A percentile compares a stretch with the other conserved stretches of the same genome.
Evolutionary conservation across 129 eudicot genomes (phyloP).

Genomic region (Sambucus nigra): DNA sequence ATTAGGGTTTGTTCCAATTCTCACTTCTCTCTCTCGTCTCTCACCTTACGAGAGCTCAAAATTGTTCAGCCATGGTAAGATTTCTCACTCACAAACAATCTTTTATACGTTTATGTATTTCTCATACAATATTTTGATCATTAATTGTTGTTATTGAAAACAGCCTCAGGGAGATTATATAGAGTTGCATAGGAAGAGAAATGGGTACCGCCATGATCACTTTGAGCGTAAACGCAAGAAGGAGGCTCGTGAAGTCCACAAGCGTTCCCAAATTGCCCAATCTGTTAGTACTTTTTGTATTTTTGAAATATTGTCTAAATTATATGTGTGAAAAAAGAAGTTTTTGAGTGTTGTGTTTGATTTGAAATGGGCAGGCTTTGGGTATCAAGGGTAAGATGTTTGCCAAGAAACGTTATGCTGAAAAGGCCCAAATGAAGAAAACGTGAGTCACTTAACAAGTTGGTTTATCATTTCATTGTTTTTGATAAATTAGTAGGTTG

Average conservation of each 20-base stretch:
- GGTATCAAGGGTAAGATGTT: constrained; percentile 96
- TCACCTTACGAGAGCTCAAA: neutral
- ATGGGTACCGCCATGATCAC: constrained; percentile 85
- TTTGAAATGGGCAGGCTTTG: constrained; percentile 41
- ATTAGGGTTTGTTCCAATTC: neutral
- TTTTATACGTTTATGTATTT: neutral
- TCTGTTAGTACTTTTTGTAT: constrained; percentile 23
- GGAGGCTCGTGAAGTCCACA: constrained; percentile 95
- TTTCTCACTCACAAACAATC: neutral
- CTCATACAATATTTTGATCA: neutral
- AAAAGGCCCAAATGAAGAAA: constrained; percentile 92
- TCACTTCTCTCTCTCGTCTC: neutral
- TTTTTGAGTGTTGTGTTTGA: neutral
- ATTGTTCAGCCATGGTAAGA: constrained; percentile 4
- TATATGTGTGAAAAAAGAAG: no score
- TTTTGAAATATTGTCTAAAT: neutral
- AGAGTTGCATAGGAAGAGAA: constrained; percentile 78
- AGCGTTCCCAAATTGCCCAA: constrained; percentile 66
- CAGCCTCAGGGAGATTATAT: constrained; percentile 98
- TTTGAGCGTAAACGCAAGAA: constrained; percentile 89
- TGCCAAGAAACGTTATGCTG: constrained; percentile 72
- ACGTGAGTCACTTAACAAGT: constrained; percentile 57
- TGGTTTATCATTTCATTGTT: no score
- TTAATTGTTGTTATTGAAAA: neutral
- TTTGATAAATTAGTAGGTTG: no score